These are phyloP conservation scores for Pseudognaphalium luteoalbum DNA, from an alignment of 129 eudicot species.

Conservation along the genomic window DNA sequence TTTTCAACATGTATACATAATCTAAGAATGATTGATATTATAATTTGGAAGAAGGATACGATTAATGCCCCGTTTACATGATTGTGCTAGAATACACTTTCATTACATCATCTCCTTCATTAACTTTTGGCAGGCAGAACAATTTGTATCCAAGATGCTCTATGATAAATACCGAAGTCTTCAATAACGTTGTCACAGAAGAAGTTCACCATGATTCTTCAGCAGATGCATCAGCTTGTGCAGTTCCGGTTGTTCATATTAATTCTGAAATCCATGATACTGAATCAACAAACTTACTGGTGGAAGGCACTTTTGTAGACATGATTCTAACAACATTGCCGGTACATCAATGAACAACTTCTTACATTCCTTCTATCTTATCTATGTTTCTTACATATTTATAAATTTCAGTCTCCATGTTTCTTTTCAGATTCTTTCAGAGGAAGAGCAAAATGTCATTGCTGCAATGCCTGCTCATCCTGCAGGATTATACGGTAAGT, in stretches of 20 bases:
- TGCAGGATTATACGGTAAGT: slow-evolving; percentile 86
- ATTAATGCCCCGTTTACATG: background rate
- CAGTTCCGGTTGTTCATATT: slow-evolving; percentile 62
- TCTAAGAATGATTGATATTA: no score
- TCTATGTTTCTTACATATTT: background rate
- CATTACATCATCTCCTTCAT: background rate
- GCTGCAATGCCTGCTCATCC: slow-evolving; percentile 99
- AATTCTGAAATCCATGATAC: slow-evolving; percentile 57
- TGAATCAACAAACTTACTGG: slow-evolving; percentile 64
- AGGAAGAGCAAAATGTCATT: slow-evolving; percentile 80
- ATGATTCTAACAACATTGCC: slow-evolving; percentile 84
- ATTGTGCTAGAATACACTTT: background rate
- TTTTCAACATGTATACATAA: no score
- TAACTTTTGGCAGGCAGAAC: slow-evolving; percentile 55
- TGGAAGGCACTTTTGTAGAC: slow-evolving; percentile 67
- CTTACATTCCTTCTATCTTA: slow-evolving; percentile 1
- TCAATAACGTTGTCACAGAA: slow-evolving; percentile 47
- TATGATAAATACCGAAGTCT: slow-evolving; percentile 56
- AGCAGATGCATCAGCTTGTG: slow-evolving; percentile 45
- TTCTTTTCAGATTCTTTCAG: slow-evolving; percentile 68
- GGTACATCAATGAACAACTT: slow-evolving; percentile 44
- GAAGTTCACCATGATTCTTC: slow-evolving; percentile 57
- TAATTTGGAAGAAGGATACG: background rate
- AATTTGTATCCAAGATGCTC: slow-evolving; percentile 57
- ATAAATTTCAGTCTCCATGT: slow-evolving; percentile 18